Percentiles rank a stretch among this genome's conserved stretches.
These are phyloP conservation scores for Kodamaea sagamina DNA, from an alignment of 805 yeast genomes.

Conservation along the genomic window DNA sequence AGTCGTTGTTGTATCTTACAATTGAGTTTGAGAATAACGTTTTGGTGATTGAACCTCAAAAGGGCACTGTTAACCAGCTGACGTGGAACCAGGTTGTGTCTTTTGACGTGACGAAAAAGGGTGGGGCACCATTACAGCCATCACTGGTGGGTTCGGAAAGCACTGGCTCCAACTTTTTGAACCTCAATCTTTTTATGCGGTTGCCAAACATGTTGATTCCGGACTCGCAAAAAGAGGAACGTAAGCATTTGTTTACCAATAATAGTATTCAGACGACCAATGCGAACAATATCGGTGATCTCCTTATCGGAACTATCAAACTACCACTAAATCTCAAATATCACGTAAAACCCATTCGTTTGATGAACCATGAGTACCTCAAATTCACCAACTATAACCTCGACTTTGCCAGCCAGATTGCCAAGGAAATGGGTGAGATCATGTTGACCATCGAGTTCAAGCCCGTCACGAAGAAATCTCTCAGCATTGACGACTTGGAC, in stretches of 20 bases:
- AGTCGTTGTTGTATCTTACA: slow-evolving; percentile 78
- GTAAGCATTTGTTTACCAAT: slow-evolving; percentile 35
- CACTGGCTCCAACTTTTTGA: slow-evolving; percentile 54
- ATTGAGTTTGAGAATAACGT: slow-evolving; percentile 95
- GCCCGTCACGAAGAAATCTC: slow-evolving; percentile 59
- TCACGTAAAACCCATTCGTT: slow-evolving; percentile 49
- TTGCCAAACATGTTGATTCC: slow-evolving; percentile 67
- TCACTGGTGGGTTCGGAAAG: slow-evolving; percentile 12
- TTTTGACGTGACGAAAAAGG: slow-evolving; percentile 70
- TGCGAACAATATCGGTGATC: slow-evolving; percentile 56
- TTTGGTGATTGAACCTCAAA: slow-evolving; percentile 80
- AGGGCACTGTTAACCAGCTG: slow-evolving; percentile 77
- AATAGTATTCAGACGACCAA: slow-evolving; percentile 13
- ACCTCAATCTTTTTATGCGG: slow-evolving; percentile 76
- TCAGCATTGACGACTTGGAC: slow-evolving; percentile 90
- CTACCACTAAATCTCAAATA: slow-evolving; percentile 58
- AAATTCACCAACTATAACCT: slow-evolving; percentile 44
- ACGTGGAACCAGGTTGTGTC: slow-evolving; percentile 87
- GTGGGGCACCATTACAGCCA: slow-evolving; percentile 17
- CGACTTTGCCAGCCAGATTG: slow-evolving; percentile 34
- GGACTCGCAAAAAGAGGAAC: slow-evolving; percentile 32
- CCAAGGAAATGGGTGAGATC: slow-evolving; percentile 49
- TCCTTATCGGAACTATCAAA: slow-evolving; percentile 71
- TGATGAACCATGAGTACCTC: slow-evolving; percentile 60
- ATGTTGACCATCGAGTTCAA: slow-evolving; percentile 69